Evolutionary conservation across 768 basidiomycete species (phyloP).

Genomic region (Tylopilus cervinicoccineus): DNA sequence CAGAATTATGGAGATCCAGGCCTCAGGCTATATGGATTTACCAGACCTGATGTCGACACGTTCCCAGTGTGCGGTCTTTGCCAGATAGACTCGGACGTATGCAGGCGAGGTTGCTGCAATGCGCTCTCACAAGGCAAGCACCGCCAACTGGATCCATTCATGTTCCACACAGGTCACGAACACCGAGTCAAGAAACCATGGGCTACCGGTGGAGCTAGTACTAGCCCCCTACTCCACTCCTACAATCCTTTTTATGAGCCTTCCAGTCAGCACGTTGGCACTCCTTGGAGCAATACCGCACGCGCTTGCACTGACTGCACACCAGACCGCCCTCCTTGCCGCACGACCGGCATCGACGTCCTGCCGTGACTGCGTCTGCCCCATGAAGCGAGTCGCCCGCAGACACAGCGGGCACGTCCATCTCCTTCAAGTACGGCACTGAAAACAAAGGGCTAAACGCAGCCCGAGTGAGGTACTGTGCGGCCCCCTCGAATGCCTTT

Average conservation of each 20-base stretch:
- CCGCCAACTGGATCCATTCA: too few relatives aligned
- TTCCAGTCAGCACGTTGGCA: constrained; percentile 1
- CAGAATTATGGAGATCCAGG: too few relatives aligned
- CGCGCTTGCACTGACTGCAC: constrained; percentile 1
- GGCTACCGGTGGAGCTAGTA: too few relatives aligned
- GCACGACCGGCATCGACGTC: not conserved
- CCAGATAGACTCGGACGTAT: too few relatives aligned
- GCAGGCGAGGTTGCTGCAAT: too few relatives aligned
- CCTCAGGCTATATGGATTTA: too few relatives aligned
- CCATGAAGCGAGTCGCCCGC: not conserved
- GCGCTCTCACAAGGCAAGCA: too few relatives aligned
- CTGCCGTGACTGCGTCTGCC: not conserved
- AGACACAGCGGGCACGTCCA: not conserved
- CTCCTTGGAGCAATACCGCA: constrained; percentile 1
- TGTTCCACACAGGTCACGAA: too few relatives aligned
- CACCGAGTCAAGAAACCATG: too few relatives aligned
- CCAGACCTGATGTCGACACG: too few relatives aligned
- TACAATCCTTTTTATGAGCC: not conserved
- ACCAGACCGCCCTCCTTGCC: not conserved
- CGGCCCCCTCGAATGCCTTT: constrained; percentile 36
- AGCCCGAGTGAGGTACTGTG: constrained; percentile 42
- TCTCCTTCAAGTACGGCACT: constrained; percentile 42
- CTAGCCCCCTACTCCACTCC: not conserved
- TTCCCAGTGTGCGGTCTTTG: too few relatives aligned
- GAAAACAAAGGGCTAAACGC: constrained; percentile 53